Evolutionary conservation across 1,139 yeast genomes (phyloP).

Genomic region (Taiozyma sp.): DNA sequence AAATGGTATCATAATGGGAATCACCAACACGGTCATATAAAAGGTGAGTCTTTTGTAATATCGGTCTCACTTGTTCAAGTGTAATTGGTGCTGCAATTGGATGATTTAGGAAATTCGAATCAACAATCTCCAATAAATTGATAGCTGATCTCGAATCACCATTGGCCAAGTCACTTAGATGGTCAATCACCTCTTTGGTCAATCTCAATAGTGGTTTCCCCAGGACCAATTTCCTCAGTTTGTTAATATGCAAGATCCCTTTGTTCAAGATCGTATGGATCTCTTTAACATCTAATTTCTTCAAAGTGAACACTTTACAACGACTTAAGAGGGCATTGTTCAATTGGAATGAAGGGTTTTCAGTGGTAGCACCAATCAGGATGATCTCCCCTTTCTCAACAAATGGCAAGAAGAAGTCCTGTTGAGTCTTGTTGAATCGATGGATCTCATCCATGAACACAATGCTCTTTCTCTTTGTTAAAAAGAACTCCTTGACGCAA

Average conservation of each 20-base stretch:
- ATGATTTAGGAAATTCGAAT: constrained; percentile 27
- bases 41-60: constrained; percentile 49
- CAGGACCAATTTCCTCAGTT: constrained; percentile 42
- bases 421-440: constrained; percentile 84
- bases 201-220: constrained; percentile 42
- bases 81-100: constrained; percentile 2
- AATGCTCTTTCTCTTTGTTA: constrained; percentile 69
- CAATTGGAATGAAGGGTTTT: constrained; percentile 89
- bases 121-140: constrained; percentile 64
- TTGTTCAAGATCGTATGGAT: constrained; percentile 54
- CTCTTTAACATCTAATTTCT: constrained; percentile 54
- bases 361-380: constrained; percentile 93
- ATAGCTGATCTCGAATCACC: constrained; percentile 90
- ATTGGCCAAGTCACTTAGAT: constrained; percentile 72
- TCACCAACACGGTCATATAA: constrained; percentile 88
- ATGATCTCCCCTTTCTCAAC: constrained; percentile 65
- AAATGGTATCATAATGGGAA: constrained; percentile 88
- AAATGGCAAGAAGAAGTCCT: constrained; percentile 75
- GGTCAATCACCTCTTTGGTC: constrained; percentile 53
- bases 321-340: constrained; percentile 87
- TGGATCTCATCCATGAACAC: constrained; percentile 92
- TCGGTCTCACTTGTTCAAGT: constrained; percentile 34
- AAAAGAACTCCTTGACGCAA: constrained; percentile 61
- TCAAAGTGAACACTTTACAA: constrained; percentile 80
- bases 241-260: constrained; percentile 60